Percentiles rank a stretch among this genome's conserved stretches.
Evolutionary conservation across 2,329 filamentous ascomycete genomes (phyloP).

Genomic region (Lachnellula occidentalis): DNA sequence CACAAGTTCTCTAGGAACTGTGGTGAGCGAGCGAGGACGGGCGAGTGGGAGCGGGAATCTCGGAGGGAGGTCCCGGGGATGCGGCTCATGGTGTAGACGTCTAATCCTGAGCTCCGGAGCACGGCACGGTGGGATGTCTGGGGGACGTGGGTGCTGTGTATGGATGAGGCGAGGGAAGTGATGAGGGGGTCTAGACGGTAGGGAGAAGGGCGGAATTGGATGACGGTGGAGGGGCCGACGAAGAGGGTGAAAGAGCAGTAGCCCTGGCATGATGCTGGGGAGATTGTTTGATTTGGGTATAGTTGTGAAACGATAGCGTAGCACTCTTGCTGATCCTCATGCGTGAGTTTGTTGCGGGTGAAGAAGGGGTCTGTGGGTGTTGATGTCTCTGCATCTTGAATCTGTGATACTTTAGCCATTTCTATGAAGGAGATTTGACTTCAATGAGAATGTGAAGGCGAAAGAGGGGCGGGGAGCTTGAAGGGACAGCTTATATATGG

Average conservation of each 20-base stretch:
- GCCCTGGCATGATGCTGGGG: constrained; percentile 39
- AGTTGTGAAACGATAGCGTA: constrained; percentile 31
- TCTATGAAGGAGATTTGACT: background rate
- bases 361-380: constrained; percentile 23
- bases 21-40: background rate
- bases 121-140: constrained; percentile 35
- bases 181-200: constrained; percentile 39
- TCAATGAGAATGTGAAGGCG: background rate
- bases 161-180: constrained; percentile 33
- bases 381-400: background rate
- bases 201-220: constrained; percentile 44
- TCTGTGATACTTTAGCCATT: background rate
- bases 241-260: constrained; percentile 48
- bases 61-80: constrained; percentile 35
- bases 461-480: background rate
- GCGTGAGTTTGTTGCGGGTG: constrained; percentile 19
- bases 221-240: constrained; percentile 34
- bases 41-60: constrained; percentile 29
- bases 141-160: constrained; percentile 41
- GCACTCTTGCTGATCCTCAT: constrained; percentile 20
- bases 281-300: constrained; percentile 31
- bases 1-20: constrained; percentile 32
- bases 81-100: constrained; percentile 39
- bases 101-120: constrained; percentile 25
- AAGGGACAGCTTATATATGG: background rate